Conservation (phyloP, 352 stramenopile genomes). For the Bremia lactucae region DNA sequence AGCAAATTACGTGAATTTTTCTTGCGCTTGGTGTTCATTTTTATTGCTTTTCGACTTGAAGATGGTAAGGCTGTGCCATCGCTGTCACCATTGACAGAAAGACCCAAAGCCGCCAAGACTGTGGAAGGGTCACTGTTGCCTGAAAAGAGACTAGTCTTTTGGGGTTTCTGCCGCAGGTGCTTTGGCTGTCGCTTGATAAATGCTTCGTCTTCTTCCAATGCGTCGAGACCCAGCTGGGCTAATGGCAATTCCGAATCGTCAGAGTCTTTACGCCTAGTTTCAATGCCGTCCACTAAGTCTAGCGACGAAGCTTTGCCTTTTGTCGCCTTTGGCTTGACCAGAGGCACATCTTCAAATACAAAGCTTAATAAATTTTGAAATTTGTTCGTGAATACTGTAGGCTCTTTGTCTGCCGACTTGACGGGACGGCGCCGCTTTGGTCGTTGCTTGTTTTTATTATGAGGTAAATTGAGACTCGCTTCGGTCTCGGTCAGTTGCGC, state of each 20-base stretch:
- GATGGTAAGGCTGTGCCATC: constrained; percentile 2
- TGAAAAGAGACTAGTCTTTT: constrained; percentile 31
- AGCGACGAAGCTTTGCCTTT: constrained; percentile 6
- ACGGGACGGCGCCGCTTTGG: constrained; percentile 15
- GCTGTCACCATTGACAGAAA: constrained; percentile 15
- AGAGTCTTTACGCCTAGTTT: constrained; percentile 9
- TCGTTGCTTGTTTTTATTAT: constrained; percentile 8
- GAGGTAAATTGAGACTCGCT: constrained; percentile 1
- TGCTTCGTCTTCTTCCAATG: constrained; percentile 15
- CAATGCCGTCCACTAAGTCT: constrained; percentile 18
- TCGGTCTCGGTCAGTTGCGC: neutral
- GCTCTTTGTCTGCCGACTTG: constrained; percentile 11
- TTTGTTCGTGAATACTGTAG: constrained; percentile 67
- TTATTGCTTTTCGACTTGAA: constrained; percentile 37
- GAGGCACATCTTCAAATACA: constrained; percentile 36
- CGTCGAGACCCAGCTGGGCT: constrained; percentile 37
- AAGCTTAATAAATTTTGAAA: constrained; percentile 78
- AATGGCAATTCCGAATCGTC: constrained; percentile 27
- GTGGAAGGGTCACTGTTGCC: constrained; percentile 17
- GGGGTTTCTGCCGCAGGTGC: constrained; percentile 21
- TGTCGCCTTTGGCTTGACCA: constrained; percentile 2
- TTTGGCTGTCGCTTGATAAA: constrained; percentile 31
- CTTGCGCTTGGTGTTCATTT: constrained; percentile 60
- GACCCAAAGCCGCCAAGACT: constrained; percentile 24
- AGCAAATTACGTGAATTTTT: constrained; percentile 59